Conservation (phyloP, 129 eudicot genomes). For the Lactuca sativa region DNA sequence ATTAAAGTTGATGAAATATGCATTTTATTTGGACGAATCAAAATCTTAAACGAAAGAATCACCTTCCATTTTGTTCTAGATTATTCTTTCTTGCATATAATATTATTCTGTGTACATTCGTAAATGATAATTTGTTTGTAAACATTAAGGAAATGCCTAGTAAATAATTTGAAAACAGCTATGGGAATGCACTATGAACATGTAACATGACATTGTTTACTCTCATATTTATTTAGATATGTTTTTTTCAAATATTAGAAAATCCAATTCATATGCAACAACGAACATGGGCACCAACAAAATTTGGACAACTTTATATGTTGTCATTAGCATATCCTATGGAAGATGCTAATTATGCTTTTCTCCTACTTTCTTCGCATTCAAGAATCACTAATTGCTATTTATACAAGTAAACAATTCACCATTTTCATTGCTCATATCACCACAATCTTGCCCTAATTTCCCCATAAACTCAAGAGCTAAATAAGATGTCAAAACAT, state of each 20-base stretch:
- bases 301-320: conserved; percentile 28
- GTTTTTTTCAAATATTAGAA: neutral
- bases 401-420: conserved; percentile 26
- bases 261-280: conserved; percentile 2
- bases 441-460: neutral
- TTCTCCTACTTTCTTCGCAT: conserved; percentile 18
- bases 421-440: conserved; percentile 21
- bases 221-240: neutral
- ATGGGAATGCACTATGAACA: conserved; percentile 1
- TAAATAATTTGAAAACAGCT: no score
- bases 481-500: conserved; percentile 12
- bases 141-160: no score
- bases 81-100: no score
- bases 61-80: no score
- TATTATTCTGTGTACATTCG: no score
- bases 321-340: conserved; percentile 35
- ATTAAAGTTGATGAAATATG: no score
- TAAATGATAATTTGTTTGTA: no score
- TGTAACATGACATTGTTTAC: neutral
- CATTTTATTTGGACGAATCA: no score
- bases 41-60: no score
- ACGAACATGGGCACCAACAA: conserved; percentile 32
- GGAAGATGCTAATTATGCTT: conserved; percentile 40
- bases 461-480: conserved; percentile 14
- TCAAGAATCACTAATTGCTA: conserved; percentile 17